phyloP scores from a whole-genome alignment of 2,329 filamentous ascomycete species.

The Seiridium unicorne region DNA sequence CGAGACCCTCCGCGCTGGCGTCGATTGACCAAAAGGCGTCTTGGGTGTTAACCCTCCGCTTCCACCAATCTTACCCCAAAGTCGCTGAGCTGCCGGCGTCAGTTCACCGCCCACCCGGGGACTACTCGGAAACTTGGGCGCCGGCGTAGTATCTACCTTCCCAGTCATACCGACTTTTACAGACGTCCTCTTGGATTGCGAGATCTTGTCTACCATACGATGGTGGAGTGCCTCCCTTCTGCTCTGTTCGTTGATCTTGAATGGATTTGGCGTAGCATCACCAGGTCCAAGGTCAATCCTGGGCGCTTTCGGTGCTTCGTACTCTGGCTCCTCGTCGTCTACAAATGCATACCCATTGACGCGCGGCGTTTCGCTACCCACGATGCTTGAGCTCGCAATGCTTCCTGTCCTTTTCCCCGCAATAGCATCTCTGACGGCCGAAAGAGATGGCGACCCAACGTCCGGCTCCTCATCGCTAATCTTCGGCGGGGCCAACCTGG shows the following conservation, averaged over 20 bases:
- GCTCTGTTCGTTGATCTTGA: constrained; percentile 73
- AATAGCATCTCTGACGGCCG: constrained; percentile 81
- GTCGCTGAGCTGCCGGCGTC: constrained; percentile 71
- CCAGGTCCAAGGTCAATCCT: constrained; percentile 57
- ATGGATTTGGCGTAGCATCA: constrained; percentile 71
- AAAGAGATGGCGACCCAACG: constrained; percentile 79
- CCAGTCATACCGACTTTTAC: constrained; percentile 59
- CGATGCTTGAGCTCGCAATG: constrained; percentile 58
- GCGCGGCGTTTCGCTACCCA: constrained; percentile 76
- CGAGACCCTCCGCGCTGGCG: constrained; percentile 34
- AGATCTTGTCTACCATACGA: constrained; percentile 80
- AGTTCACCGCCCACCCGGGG: constrained; percentile 56
- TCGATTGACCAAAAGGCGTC: constrained; percentile 39
- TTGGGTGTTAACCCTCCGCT: constrained; percentile 29
- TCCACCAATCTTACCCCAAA: constrained; percentile 62
- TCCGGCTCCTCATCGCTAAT: constrained; percentile 38
- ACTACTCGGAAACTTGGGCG: constrained; percentile 70
- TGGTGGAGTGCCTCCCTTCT: constrained; percentile 80
- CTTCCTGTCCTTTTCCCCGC: constrained; percentile 65
- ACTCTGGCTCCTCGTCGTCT: constrained; percentile 68
- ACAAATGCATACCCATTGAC: constrained; percentile 96
- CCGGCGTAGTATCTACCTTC: constrained; percentile 57
- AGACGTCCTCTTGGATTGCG: constrained; percentile 66
- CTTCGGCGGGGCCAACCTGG: constrained; percentile 62
- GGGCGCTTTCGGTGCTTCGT: constrained; percentile 38